phyloP scores from a whole-genome alignment of 768 basidiomycete species.

The Podaxis carcinomalis region DNA sequence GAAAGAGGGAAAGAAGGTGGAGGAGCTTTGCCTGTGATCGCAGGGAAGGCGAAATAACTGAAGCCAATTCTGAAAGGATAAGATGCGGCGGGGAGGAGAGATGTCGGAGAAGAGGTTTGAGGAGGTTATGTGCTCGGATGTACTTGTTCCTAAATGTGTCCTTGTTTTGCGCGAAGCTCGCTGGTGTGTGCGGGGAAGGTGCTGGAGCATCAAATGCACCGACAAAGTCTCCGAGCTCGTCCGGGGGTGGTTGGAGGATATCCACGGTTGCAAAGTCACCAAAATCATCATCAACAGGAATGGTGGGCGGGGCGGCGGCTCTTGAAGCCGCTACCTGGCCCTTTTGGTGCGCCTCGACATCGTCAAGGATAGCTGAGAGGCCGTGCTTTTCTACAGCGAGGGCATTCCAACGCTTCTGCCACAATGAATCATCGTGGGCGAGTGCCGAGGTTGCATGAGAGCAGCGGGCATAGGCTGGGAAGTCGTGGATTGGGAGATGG shows the following conservation, averaged over 20 bases:
- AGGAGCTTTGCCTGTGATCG: conserved; percentile 63
- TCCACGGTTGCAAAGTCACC: conserved; percentile 73
- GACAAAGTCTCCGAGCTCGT: conserved; percentile 39
- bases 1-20: conserved; percentile 68
- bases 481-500: conserved; percentile 74
- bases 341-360: conserved; percentile 46
- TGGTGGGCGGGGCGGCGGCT: conserved; percentile 53
- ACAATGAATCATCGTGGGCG: conserved; percentile 67
- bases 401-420: conserved; percentile 70
- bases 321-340: conserved; percentile 33
- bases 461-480: conserved; percentile 68
- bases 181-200: conserved; percentile 17
- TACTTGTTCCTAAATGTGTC: conserved; percentile 52
- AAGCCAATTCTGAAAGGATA: conserved; percentile 55
- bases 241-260: conserved; percentile 24
- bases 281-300: conserved; percentile 80
- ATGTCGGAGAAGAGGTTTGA: conserved; percentile 55
- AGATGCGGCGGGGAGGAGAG: conserved; percentile 63
- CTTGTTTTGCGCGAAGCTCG: conserved; percentile 22
- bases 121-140: conserved; percentile 58
- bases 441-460: conserved; percentile 62
- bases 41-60: conserved; percentile 39
- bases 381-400: conserved; percentile 45
- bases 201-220: conserved; percentile 19
- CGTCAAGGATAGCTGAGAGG: conserved; percentile 49